Base-by-base conservation (phyloP, 495 filamentous ascomycete species). In the Penicillium manginii region DNA sequence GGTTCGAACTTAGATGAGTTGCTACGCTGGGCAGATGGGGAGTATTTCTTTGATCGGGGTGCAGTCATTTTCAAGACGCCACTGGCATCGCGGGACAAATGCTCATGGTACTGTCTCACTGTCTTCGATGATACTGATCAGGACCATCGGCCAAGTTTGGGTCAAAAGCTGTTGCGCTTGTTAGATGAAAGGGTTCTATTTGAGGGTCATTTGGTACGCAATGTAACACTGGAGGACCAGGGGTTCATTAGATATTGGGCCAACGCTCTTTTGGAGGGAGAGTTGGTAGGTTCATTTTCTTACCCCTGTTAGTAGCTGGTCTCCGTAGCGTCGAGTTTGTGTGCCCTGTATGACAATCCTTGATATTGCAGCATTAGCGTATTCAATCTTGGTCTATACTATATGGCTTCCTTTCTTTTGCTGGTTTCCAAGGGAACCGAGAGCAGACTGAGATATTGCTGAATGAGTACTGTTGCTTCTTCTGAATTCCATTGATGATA, bases 401-500 rank as follows among this genome's bases (percentile, higher is more conserved):
- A 29, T n/a, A n/a, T n/a, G n/a, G n/a, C n/a, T n/a, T n/a, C n/a
- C n/a, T n/a, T n/a, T n/a, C n/a, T n/a, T 29, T 29, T 0, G 5
- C 26, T 7, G 4, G 6, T 39, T n/a, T n/a, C 9, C 15, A n/a
- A 2, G 12, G 35, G 12, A 9, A 39, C 15, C 35, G 12, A 39
- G 26, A 7, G 9, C 6, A 29, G 26, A 0, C 26, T 8, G 6
- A 29, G 26, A 29, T 29, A 4, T 29, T 29, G 9, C 26, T 8
- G 26, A 29, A 29, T 29, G 26, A 29, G 9, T 29, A 29, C 26
- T 29, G 6, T 29, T 29, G 3, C 26, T 29, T 8, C 15, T 43
- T 2, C 19, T 18, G 17, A 43, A 18, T 19, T 18, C 40, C 40
- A 43, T 43, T 43, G 40, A 19, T n/a, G 22, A 61, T 56, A 29